Evolutionary conservation across 257 asterid genomes (phyloP), one percentile per base, ranked within the genome.

Genomic region (Solanum ahanhuiri): DNA sequence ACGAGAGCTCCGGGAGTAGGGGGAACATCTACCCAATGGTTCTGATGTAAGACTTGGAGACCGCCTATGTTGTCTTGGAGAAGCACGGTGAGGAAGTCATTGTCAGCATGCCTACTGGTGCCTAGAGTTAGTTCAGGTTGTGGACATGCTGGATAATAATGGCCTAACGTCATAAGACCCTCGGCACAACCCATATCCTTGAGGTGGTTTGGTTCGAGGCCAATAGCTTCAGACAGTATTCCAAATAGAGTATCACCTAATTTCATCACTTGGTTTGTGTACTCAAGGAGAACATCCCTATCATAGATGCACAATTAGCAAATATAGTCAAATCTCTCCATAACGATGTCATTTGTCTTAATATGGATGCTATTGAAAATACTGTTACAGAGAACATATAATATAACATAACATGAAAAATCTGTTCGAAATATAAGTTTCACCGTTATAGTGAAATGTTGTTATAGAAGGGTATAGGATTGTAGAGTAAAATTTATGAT

Each of bases 11-110:
- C 88, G 22, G 88, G 91, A 3, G 84, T 89, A 9, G 91, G 89
- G 23, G 91, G 91, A 34, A 89, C 88, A 45, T 89, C 87, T 33
- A 89, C 91, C 91, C 91, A 89, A 33, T 87, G 89, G 60, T 89
- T 45, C 4, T 87, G 86, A 87, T 89, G 76, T 22, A 89, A 87
- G 54, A 87, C 88, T 81, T 85, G 91, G n/a, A 89, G 91, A 33
- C 91, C 87, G 9, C 91, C 89, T 1, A 85, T 31, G 51, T 85
- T 54, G 51, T 89, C 91, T 82, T 89, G 89, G 82, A 89, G 87
- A n/a, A 89, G 91, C 31, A 89, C 73, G 12, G 91, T 85, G 72
- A 89, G 76, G 87, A 89, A 87, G 41, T 45, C 87, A 7, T 81
- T 58, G 82, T 89, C 89, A 10, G 91, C 30, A 20, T 89, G 91